phyloP scores from a whole-genome alignment of 371 early-diverging fungal genomes.

The Mortierella sp. region DNA sequence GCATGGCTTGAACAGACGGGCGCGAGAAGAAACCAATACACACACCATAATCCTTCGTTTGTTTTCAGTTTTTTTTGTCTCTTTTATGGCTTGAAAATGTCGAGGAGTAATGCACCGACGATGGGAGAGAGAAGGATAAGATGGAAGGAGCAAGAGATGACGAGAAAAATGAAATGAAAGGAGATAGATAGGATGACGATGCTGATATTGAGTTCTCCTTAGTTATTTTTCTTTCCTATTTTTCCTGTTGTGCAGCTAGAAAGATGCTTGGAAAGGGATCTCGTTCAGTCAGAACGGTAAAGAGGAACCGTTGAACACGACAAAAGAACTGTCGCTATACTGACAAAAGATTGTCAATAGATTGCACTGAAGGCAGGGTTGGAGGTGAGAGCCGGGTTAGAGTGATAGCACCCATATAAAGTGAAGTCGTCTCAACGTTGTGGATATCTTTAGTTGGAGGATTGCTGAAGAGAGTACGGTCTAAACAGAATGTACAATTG shows the following conservation, averaged over 20 bases:
- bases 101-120: not conserved
- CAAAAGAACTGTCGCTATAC: slow-evolving; percentile 1
- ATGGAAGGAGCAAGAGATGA: slow-evolving; percentile 2
- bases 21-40: slow-evolving; percentile 23
- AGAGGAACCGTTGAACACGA: slow-evolving; percentile 6
- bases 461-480: not conserved
- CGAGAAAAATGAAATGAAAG: slow-evolving; percentile 8
- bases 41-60: slow-evolving; percentile 37
- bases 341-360: slow-evolving; percentile 8
- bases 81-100: slow-evolving; percentile 2
- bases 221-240: not conserved
- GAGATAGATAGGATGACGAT: not conserved
- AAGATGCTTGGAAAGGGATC: not conserved
- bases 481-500: not conserved
- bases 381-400: slow-evolving; percentile 10
- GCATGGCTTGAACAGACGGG: slow-evolving; percentile 34
- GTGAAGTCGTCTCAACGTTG: not conserved
- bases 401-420: slow-evolving; percentile 35
- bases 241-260: not conserved
- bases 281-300: slow-evolving; percentile 6
- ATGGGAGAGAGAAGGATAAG: not conserved
- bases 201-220: slow-evolving; percentile 5
- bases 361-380: slow-evolving; percentile 14
- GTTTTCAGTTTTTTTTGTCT: not conserved
- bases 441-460: not conserved